Base-by-base conservation (phyloP, 129 eudicot species). In the Cynara cardunculus region DNA sequence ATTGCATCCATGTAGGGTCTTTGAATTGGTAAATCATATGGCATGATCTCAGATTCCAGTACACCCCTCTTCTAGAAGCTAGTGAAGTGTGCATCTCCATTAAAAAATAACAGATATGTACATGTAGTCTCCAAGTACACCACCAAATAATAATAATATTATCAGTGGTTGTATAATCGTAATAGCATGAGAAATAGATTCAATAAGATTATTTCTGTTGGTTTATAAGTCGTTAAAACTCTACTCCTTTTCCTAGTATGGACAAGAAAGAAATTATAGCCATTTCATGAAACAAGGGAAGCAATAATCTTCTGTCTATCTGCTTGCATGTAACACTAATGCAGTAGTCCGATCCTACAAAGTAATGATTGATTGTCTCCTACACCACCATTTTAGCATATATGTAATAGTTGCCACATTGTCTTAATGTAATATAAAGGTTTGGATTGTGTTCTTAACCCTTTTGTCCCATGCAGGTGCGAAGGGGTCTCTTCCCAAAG, bases 401-500 rank as follows among this genome's bases (percentile, higher is more conserved):
- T 61, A 61, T 61, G 68, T 21, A 61, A 61, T 61, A 27, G 26
- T 61, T 70, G 16, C 53, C 72, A 76, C 59, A 79, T 70, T 70
- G 25, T 31, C 71, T 46, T 41, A 10, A 41, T 21, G 79, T 64
- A 44, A 44, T n/a, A 41, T 44, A 24, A 67, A 28, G 11, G 74
- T 69, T 11, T 49, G 22, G 49, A 46, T 71, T 79, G 72, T 77
- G 9, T 67, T 70, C 79, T 83, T 76, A 62, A 27, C 14, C 25
- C 11, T 84, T 21, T 10, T 62, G 24, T 28, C 30, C 69, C 5
- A 66, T 90, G 87, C 91, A 95, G 99, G 91, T 95, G 25, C 90
- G 32, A 18, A 86, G 78, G 70, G 97, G 95, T 62, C 78, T 85
- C 61, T 88, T 82, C 73, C 99, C 97, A 21, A 84, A 73, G 81